Percentiles rank a stretch among this genome's conserved stretches.
phyloP scores from a whole-genome alignment of 2,329 filamentous ascomycete genomes.

The Neoarthrinium moseri region DNA sequence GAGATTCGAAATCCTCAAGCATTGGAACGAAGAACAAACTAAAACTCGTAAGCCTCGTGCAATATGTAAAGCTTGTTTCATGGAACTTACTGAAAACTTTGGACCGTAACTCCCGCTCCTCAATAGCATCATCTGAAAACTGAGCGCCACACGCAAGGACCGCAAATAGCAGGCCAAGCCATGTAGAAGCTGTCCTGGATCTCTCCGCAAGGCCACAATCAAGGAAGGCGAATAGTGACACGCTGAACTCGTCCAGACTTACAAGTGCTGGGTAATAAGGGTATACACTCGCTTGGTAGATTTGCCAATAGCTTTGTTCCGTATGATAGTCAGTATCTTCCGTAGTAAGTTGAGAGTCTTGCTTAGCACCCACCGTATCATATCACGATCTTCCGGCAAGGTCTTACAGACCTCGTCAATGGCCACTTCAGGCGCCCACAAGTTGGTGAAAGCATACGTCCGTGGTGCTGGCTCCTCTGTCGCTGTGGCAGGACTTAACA shows the following conservation, averaged over 20 bases:
- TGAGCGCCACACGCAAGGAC: conserved; percentile 3
- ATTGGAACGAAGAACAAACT: conserved; percentile 5
- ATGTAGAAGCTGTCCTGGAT: neutral
- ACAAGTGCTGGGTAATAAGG: conserved; percentile 6
- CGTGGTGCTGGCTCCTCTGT: neutral
- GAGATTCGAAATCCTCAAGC: conserved; percentile 2
- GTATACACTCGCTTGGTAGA: conserved; percentile 3
- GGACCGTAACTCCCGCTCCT: conserved; percentile 2
- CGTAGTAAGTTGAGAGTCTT: neutral
- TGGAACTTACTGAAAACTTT: conserved; percentile 4
- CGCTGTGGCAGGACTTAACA: neutral
- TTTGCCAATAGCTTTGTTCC: neutral
- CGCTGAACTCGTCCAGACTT: conserved; percentile 2
- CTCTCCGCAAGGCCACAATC: neutral
- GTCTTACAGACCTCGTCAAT: conserved; percentile 4
- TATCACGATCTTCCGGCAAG: conserved; percentile 1
- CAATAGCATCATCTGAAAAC: conserved; percentile 2
- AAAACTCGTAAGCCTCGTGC: neutral
- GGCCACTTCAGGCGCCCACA: conserved; percentile 1
- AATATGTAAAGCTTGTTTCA: neutral
- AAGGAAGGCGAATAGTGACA: conserved; percentile 3
- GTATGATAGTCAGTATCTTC: neutral
- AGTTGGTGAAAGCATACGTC: conserved; percentile 2
- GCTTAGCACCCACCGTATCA: conserved; percentile 1
- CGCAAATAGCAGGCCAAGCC: conserved; percentile 1